phyloP scores from a whole-genome alignment of 345 rosid species.

The Populus davidiana region DNA sequence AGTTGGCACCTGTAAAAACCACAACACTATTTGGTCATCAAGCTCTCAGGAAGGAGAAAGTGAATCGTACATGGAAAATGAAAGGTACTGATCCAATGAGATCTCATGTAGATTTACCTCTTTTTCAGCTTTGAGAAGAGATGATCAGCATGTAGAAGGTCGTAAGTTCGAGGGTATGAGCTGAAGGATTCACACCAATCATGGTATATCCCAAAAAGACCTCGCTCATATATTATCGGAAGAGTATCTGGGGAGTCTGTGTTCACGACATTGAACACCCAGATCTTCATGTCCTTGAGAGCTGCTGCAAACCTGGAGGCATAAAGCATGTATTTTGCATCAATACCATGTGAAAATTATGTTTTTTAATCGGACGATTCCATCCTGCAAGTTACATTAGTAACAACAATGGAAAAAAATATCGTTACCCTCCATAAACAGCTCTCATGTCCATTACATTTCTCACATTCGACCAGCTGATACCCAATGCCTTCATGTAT shows the following conservation, averaged over 20 bases:
- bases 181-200: conserved; percentile 96
- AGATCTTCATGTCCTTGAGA: conserved; percentile 60
- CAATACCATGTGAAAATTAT: not conserved
- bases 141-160: conserved; percentile 89
- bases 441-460: conserved; percentile 97
- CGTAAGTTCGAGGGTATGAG: conserved; percentile 77
- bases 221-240: conserved; percentile 86
- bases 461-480: conserved; percentile 79
- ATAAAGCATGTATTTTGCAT: not conserved
- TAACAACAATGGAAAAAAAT: not conserved
- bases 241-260: conserved; percentile 79
- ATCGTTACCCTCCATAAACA: conserved; percentile 77
- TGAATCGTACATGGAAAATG: not conserved
- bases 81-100: not conserved
- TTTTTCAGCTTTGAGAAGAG: conserved; percentile 76
- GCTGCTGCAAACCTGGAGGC: conserved; percentile 79
- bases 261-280: conserved; percentile 87
- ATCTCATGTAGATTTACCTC: conserved; percentile 34
- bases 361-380: not conserved
- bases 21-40: not conserved
- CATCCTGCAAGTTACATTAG: not conserved
- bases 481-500: conserved; percentile 70
- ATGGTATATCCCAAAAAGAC: conserved; percentile 85
- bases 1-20: conserved; percentile 69
- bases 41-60: not conserved